phyloP scores from a whole-genome alignment of 176 grass and related monocot species.

The Echinochloa phyllopogon region DNA sequence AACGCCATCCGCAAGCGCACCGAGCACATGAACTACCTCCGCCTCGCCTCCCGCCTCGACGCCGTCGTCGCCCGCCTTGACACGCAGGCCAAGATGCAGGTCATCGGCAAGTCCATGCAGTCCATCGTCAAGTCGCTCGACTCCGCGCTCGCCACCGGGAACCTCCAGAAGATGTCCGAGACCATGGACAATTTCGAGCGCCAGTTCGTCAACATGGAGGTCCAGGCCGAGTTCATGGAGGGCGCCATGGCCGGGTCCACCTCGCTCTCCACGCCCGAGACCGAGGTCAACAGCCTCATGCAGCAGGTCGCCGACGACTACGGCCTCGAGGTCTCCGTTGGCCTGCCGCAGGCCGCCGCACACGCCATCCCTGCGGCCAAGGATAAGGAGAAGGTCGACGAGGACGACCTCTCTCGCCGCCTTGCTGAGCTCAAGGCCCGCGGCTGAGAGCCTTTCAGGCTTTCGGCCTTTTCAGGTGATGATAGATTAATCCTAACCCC shows the following conservation, averaged over 20 bases:
- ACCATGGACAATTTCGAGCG: slow-evolving; percentile 92
- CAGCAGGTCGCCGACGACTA: slow-evolving; percentile 97
- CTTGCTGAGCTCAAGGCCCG: slow-evolving; percentile 84
- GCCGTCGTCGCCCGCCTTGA: slow-evolving; percentile 93
- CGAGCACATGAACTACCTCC: slow-evolving; percentile 98
- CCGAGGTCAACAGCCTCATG: slow-evolving; percentile 98
- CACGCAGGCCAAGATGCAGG: slow-evolving; percentile 99
- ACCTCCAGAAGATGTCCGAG: slow-evolving; percentile 99
- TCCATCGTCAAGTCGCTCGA: slow-evolving; percentile 88
- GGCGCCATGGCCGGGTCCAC: slow-evolving; percentile 88
- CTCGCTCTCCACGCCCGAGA: slow-evolving; percentile 88
- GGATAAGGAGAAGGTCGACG: slow-evolving; percentile 93
- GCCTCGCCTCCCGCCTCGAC: slow-evolving; percentile 90
- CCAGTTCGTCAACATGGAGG: slow-evolving; percentile 98
- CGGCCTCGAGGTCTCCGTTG: slow-evolving; percentile 90
- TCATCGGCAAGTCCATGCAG: slow-evolving; percentile 90
- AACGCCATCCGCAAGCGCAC: slow-evolving; percentile 97
- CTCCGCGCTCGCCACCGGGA: slow-evolving; percentile 71
- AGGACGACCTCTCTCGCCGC: slow-evolving; percentile 88
- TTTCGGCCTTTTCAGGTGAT: slow-evolving; percentile 46
- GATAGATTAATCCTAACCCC: neutral
- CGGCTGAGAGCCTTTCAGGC: slow-evolving; percentile 34
- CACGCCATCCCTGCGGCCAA: slow-evolving; percentile 81
- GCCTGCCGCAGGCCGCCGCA: slow-evolving; percentile 71
- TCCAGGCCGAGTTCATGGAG: slow-evolving; percentile 99